Evolutionary conservation across 352 stramenopile genomes (phyloP), one percentile per base, ranked within the genome.

Genomic region (Pythium dissimile): DNA sequence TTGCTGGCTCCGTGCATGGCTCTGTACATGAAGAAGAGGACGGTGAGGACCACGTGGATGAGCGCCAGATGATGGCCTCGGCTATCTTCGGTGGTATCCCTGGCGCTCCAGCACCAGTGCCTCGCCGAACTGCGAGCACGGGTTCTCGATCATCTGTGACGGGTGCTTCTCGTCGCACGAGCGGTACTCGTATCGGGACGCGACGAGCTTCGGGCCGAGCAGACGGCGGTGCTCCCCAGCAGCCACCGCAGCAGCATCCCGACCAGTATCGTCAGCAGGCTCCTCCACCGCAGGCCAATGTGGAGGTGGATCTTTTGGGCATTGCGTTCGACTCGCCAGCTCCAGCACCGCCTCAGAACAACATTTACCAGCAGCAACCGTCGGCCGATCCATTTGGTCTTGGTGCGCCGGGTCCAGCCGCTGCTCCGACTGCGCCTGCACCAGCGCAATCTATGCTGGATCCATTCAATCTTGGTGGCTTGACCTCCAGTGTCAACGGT

Each of bases 31-130:
- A 85, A 5, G 55, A 75, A 11, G 73, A 91, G 28, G 77, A 87
- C 37, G 69, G 71, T 20, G 82, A 90, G 10, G 66, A 66, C 9
- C 55, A 77, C 6, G 72, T 90, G 2, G 76, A 94, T 39, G 84
- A 95, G 60, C 82, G 85, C 37, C 67, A 79, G 47, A 85, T 92
- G 61, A 88, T 98, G 77, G 96, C 97, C 35, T 97, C 94, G 12
- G 94, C 94, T 9, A 86, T 99, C 45, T 99, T 99, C 72, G 96
- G 97, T 34, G 97, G 97, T 26, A 96, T 99, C 43, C 85, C 80
- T 10, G 88, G 88, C 42, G 88, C 77, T 0, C 77, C 81, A 10
- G 66, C 73, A 8, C 66, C 79, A 6, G 72, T 83, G 59, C 67
- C 64, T 37, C 75, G 79, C 24, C 77, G 62, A 48, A 55, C 54